These are phyloP conservation scores for Kondoa subrosea DNA, from an alignment of 768 basidiomycete genomes.

Conservation along the genomic window DNA sequence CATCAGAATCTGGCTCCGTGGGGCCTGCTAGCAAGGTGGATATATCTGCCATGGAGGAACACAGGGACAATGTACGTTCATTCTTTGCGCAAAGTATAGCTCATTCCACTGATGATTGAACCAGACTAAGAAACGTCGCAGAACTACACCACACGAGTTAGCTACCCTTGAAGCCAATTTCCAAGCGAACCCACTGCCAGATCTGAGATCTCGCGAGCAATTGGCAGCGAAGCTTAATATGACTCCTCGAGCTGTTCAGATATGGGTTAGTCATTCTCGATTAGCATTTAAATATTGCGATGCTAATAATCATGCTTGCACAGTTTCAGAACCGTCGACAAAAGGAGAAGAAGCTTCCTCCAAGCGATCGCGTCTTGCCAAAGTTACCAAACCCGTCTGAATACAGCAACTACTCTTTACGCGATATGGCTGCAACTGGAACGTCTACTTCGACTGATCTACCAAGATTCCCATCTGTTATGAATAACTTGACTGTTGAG, in stretches of 20 bases:
- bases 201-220: slow-evolving; percentile 29
- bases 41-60: too few species aligned
- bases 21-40: too few species aligned
- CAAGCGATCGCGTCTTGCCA: not conserved
- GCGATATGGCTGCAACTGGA: too few species aligned
- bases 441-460: too few species aligned
- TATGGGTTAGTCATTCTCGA: not conserved
- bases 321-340: slow-evolving; percentile 2
- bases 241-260: slow-evolving; percentile 23
- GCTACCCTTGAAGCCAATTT: slow-evolving; percentile 33
- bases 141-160: slow-evolving; percentile 35
- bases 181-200: slow-evolving; percentile 31
- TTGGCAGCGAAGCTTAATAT: slow-evolving; percentile 33
- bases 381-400: not conserved
- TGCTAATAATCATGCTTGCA: not conserved
- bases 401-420: not conserved
- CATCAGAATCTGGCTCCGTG: too few species aligned
- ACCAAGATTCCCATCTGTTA: too few species aligned
- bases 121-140: slow-evolving; percentile 31
- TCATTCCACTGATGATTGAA: too few species aligned
- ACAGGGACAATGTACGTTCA: too few species aligned
- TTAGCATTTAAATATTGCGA: not conserved
- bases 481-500: not conserved
- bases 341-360: slow-evolving; percentile 1
- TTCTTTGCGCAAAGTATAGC: too few species aligned